phyloP scores from a whole-genome alignment of 768 basidiomycete genomes.

The Guyanaporus albipodus region DNA sequence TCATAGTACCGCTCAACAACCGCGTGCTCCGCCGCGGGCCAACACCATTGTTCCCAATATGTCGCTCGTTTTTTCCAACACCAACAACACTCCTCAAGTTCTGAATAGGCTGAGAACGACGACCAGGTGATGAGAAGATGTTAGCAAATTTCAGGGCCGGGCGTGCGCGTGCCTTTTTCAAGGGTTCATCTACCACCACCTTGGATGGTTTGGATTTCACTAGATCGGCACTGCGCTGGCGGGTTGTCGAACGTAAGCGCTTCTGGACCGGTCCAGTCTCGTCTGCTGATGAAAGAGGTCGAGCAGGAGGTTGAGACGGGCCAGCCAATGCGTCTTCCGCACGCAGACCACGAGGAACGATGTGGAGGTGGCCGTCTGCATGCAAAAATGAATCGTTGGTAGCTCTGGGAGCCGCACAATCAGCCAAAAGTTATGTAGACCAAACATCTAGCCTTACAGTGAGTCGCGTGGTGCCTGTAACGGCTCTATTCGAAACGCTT shows the following conservation, averaged over 20 bases:
- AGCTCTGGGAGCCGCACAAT: conserved; percentile 36
- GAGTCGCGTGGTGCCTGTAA: conserved; percentile 55
- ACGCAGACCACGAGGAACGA: conserved; percentile 38
- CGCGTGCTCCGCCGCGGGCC: conserved; percentile 72
- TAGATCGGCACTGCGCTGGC: conserved; percentile 46
- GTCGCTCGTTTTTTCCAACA: conserved; percentile 49
- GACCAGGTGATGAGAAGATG: conserved; percentile 82
- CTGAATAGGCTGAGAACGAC: conserved; percentile 70
- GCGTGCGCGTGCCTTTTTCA: conserved; percentile 90
- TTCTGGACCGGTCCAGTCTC: conserved; percentile 77
- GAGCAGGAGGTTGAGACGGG: conserved; percentile 46
- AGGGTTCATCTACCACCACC: conserved; percentile 60
- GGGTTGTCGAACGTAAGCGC: conserved; percentile 62
- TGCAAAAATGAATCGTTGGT: conserved; percentile 54
- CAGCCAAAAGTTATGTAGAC: background rate
- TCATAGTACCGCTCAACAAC: conserved; percentile 53
- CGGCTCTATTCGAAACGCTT: conserved; percentile 56
- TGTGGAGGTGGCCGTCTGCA: conserved; percentile 54
- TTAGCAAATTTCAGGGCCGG: conserved; percentile 84
- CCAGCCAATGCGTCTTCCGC: conserved; percentile 39
- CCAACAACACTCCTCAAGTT: conserved; percentile 55
- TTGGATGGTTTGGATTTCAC: conserved; percentile 59
- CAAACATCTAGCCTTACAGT: conserved; percentile 40
- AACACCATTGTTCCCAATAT: conserved; percentile 38
- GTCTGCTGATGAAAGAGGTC: conserved; percentile 79